Evolutionary conservation across 371 early-diverging fungal genomes (phyloP).

Genomic region (Choanephora cucurbitarum): DNA sequence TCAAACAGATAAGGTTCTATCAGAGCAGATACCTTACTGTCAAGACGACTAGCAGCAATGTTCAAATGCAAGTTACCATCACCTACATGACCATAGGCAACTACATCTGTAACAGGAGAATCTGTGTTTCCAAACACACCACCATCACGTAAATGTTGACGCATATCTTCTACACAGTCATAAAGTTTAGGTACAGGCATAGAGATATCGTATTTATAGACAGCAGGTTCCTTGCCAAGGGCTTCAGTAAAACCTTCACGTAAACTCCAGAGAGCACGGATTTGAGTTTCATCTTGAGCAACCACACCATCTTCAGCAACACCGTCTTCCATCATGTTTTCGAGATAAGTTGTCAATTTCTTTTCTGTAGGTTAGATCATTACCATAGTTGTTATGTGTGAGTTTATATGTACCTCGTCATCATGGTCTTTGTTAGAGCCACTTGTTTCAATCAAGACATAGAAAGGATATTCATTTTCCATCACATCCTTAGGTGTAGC

Average conservation of each 20-base stretch:
- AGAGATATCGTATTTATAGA: constrained; percentile 92
- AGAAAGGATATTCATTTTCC: constrained; percentile 75
- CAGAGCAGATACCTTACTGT: constrained; percentile 56
- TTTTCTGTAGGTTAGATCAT: no score
- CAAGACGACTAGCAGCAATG: constrained; percentile 70
- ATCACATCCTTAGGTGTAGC: constrained; percentile 65
- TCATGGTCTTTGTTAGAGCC: constrained; percentile 94
- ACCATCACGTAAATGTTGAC: constrained; percentile 57
- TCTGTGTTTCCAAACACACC: constrained; percentile 58
- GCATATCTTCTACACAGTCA: constrained; percentile 79
- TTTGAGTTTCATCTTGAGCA: constrained; percentile 84
- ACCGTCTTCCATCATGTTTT: constrained; percentile 67
- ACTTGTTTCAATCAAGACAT: constrained; percentile 91
- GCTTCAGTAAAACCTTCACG: constrained; percentile 96
- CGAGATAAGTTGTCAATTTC: constrained; percentile 73
- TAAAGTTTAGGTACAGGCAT: constrained; percentile 90
- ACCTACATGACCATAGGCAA: constrained; percentile 93
- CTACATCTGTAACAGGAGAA: constrained; percentile 68
- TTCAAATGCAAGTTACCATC: constrained; percentile 95
- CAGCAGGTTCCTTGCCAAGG: constrained; percentile 77
- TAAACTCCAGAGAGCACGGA: constrained; percentile 79
- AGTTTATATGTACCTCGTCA: constrained; percentile 55
- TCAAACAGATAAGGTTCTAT: constrained; percentile 96
- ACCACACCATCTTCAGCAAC: constrained; percentile 86
- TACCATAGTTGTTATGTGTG: no score